A percentile compares a stretch with the other conserved stretches of the same genome.
Conservation (phyloP, 345 rosid genomes). For the Zanthoxylum bungeanum region DNA sequence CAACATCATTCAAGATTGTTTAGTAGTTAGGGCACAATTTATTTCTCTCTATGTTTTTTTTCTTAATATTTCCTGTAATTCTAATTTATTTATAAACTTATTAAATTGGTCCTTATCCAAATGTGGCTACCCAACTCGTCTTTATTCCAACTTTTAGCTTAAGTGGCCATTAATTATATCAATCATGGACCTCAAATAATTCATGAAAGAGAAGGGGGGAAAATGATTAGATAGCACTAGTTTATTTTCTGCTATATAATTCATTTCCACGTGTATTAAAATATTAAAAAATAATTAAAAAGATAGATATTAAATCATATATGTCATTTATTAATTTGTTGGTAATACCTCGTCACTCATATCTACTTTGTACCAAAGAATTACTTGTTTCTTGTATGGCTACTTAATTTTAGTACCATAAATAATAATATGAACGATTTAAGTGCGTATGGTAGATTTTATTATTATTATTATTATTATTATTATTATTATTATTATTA, state of each 20-base stretch:
- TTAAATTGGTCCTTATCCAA: neutral
- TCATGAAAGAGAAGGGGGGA: neutral
- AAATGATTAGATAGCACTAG: neutral
- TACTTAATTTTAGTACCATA: neutral
- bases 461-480: too few relatives aligned
- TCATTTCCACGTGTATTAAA: too few relatives aligned
- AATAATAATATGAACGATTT: too few relatives aligned
- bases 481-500: too few relatives aligned
- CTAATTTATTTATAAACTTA: too few relatives aligned
- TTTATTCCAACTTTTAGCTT: neutral
- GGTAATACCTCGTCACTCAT: too few relatives aligned
- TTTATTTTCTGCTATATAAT: too few relatives aligned
- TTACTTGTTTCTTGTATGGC: too few relatives aligned
- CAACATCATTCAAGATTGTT: neutral
- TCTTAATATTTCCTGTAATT: neutral
- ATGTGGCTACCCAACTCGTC: neutral
- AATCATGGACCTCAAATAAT: constrained; percentile 11
- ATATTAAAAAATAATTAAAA: too few relatives aligned
- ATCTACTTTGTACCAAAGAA: too few relatives aligned
- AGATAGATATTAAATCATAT: too few relatives aligned
- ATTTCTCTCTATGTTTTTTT: neutral
- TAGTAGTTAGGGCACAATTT: neutral
- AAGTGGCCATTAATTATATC: neutral
- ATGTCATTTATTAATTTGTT: too few relatives aligned
- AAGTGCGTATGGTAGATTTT: neutral